Evolutionary conservation across 2,329 filamentous ascomycete genomes (phyloP).

Genomic region (Talaromyces sp.): DNA sequence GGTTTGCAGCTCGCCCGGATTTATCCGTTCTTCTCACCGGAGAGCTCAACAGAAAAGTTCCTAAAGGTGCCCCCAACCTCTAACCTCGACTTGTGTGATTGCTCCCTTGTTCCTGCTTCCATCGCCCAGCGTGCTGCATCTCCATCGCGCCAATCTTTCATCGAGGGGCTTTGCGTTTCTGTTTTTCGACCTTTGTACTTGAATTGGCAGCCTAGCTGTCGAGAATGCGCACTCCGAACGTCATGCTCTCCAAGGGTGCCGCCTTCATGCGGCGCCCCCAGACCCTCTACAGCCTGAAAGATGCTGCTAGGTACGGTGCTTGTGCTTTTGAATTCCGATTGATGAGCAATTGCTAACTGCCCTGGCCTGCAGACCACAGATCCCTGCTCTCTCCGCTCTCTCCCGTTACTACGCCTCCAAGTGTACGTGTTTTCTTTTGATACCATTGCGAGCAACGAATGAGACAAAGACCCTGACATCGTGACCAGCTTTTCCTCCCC

Average conservation of each 20-base stretch:
- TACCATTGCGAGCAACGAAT: not conserved
- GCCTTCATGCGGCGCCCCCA: constrained; percentile 44
- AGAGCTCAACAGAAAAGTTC: constrained; percentile 40
- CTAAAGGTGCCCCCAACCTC: constrained; percentile 21
- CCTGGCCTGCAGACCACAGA: constrained; percentile 29
- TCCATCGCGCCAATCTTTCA: constrained; percentile 17
- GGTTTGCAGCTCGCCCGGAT: constrained; percentile 17
- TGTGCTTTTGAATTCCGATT: not conserved
- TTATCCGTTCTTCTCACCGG: constrained; percentile 34
- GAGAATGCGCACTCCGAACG: constrained; percentile 41
- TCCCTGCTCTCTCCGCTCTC: constrained; percentile 56
- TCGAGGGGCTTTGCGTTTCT: constrained; percentile 11
- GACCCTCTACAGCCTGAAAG: constrained; percentile 40
- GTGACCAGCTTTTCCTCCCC: constrained; percentile 77
- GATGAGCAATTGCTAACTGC: constrained; percentile 1
- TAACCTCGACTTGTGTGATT: not conserved
- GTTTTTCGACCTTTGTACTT: constrained; percentile 9
- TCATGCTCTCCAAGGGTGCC: constrained; percentile 39
- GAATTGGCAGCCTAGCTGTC: constrained; percentile 32
- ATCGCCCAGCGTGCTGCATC: constrained; percentile 19
- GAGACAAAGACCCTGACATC: constrained; percentile 17
- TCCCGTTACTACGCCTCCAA: constrained; percentile 66
- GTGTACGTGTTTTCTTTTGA: constrained; percentile 45
- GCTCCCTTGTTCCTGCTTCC: constrained; percentile 10
- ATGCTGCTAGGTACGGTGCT: constrained; percentile 35